Evolutionary conservation across 2,329 filamentous ascomycete genomes (phyloP), one percentile per base, ranked within the genome.

Genomic region (Talaromyces sp.): DNA sequence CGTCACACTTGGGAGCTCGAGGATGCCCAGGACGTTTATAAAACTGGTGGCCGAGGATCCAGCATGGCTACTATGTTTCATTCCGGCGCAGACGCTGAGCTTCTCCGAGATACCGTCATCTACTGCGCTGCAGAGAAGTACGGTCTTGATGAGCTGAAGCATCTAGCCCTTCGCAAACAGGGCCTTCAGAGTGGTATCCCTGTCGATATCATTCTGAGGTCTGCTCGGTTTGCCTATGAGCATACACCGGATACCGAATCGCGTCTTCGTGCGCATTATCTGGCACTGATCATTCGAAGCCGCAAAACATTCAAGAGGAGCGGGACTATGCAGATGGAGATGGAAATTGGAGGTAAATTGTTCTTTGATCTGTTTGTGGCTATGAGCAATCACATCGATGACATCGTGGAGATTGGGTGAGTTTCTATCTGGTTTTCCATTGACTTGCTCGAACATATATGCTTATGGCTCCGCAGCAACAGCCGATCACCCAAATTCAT

Each of bases 291-390:
- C 80, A 96, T 97, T 83, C 89, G 93, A 82, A 93, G 91, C 84
- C 91, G 93, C 79, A 92, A 92, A 83, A 96, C 92, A 73, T 97
- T 98, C 80, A 97, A 96, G 88, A 88, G 90, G 80, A 96, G 92
- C 82, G 93, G 93, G 80, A 97, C 93, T 79, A 96, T 97, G 92
- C 93, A 97, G 85, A 89, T 90, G 82, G 93, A 97, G 83, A 97
- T 98, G 93, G 91, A 96, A 83, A 87, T 87, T 79, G 92, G 93
- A 77, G 92, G 86, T 80, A 93, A 93, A 84, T 84, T 97, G 81
- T 97, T 95, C 85, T 98, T 98, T 82, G 93, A 97, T 84, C 83
- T 98, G 79, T 98, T 97, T 79, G 93, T 97, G 76, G 93, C 93
- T 73, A 91, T 97, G 89, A 96, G 92, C 84, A 97, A 96, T 81